Evolutionary conservation across 106 monocot genomes (phyloP).

Genomic region (Apostasia shenzhenica): DNA sequence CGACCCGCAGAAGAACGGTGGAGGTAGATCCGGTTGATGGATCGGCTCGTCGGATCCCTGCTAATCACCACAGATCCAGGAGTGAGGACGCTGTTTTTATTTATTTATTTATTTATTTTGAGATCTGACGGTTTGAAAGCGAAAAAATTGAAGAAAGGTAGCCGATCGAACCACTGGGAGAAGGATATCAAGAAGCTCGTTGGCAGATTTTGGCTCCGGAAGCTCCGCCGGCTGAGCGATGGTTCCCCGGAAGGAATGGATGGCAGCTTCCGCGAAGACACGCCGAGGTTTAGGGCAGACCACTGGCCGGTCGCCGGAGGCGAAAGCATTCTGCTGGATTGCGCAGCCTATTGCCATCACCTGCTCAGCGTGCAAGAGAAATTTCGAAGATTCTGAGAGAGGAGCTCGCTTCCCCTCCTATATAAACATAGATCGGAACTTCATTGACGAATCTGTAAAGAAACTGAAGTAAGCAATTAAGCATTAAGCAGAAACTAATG

Average conservation of each 20-base stretch:
- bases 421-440: no score
- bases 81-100: background rate
- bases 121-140: background rate
- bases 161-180: background rate
- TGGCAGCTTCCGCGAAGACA: slow-evolving; percentile 15
- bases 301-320: slow-evolving; percentile 35
- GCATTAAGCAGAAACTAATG: no score
- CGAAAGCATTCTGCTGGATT: slow-evolving; percentile 31
- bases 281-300: slow-evolving; percentile 74
- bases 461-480: no score
- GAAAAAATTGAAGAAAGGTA: background rate
- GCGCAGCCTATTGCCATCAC: background rate
- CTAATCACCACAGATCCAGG: background rate
- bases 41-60: slow-evolving; percentile 10
- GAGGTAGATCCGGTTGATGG: background rate
- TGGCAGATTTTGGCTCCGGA: background rate
- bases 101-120: background rate
- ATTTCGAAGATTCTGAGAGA: no score
- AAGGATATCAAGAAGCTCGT: slow-evolving; percentile 8
- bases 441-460: no score
- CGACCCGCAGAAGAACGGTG: slow-evolving; percentile 12
- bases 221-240: slow-evolving; percentile 10
- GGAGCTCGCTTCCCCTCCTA: no score
- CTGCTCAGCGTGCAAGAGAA: no score
- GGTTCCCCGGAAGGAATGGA: slow-evolving; percentile 24